Percentiles rank a stretch among this genome's conserved stretches.
Conservation (phyloP, 768 basidiomycete genomes). For the Leucosporidium scottii region DNA sequence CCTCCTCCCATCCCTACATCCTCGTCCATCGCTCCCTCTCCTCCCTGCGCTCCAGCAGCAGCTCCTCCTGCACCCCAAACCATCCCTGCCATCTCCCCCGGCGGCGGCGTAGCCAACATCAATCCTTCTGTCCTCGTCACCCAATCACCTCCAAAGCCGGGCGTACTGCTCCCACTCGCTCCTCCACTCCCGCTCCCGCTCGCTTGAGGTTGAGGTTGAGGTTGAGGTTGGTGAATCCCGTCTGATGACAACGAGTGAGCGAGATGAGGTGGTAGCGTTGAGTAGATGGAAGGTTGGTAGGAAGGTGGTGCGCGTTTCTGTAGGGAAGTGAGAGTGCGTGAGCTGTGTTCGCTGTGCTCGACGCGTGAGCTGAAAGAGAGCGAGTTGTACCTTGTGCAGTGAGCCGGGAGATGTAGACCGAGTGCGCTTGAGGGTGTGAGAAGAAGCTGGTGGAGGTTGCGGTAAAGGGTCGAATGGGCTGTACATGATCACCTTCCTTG, state of each 20-base stretch:
- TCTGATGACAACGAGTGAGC: slow-evolving; percentile 8
- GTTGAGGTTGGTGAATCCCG: no score
- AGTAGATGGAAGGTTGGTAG: background rate
- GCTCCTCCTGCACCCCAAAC: background rate
- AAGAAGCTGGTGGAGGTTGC: background rate
- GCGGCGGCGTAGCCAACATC: slow-evolving; percentile 6
- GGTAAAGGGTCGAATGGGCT: background rate
- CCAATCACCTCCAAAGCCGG: slow-evolving; percentile 7
- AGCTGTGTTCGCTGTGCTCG: background rate
- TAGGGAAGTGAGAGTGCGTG: background rate
- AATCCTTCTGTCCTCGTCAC: slow-evolving; percentile 15
- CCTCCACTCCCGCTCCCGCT: background rate
- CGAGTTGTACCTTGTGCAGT: slow-evolving; percentile 9
- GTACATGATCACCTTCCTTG: no score
- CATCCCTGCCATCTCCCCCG: background rate
- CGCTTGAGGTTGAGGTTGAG: background rate
- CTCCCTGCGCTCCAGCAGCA: background rate
- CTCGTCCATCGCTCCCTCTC: background rate
- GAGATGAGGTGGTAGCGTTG: background rate
- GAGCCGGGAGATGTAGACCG: slow-evolving; percentile 7
- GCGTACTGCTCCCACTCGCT: background rate
- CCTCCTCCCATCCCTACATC: background rate
- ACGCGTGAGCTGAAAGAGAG: background rate
- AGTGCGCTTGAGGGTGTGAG: slow-evolving; percentile 6
- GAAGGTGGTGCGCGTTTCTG: slow-evolving; percentile 4